Percentiles rank a stretch among this genome's conserved stretches.
Evolutionary conservation across 768 basidiomycete species (phyloP).

Genomic region (Russula griseocarnosa): DNA sequence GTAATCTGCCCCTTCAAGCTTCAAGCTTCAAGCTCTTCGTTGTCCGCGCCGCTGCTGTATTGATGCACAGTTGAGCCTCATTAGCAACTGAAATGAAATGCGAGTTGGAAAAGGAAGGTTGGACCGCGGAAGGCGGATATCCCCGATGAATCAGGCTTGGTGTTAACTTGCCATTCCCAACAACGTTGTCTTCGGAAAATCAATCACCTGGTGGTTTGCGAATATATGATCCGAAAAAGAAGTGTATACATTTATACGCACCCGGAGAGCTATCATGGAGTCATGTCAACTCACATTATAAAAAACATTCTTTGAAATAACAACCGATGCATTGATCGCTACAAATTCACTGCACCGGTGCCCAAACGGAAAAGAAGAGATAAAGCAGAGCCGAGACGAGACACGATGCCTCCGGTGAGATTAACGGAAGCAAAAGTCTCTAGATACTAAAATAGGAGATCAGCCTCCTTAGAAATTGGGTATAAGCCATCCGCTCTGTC

Average conservation of each 20-base stretch:
- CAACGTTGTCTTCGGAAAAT: too few relatives aligned
- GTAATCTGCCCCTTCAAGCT: too few relatives aligned
- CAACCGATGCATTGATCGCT: neutral
- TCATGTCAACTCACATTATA: neutral
- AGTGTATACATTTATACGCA: neutral
- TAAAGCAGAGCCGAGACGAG: neutral
- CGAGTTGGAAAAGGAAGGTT: neutral
- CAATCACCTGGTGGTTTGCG: neutral
- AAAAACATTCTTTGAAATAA: neutral
- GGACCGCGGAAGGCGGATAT: too few relatives aligned
- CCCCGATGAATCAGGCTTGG: too few relatives aligned
- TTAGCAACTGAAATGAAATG: neutral
- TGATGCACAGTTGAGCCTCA: too few relatives aligned
- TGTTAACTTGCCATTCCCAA: neutral
- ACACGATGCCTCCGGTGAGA: neutral
- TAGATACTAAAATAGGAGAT: neutral
- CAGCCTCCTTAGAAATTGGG: constrained; percentile 8
- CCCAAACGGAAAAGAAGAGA: neutral
- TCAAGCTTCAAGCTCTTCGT: too few relatives aligned
- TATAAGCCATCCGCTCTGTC: constrained; percentile 48
- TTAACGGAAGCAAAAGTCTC: too few relatives aligned
- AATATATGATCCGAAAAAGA: neutral
- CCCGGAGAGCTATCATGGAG: neutral
- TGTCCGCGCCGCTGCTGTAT: neutral
- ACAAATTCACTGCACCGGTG: neutral